Evolutionary conservation across 768 basidiomycete species (phyloP).

Genomic region (Polyporus arcularius): DNA sequence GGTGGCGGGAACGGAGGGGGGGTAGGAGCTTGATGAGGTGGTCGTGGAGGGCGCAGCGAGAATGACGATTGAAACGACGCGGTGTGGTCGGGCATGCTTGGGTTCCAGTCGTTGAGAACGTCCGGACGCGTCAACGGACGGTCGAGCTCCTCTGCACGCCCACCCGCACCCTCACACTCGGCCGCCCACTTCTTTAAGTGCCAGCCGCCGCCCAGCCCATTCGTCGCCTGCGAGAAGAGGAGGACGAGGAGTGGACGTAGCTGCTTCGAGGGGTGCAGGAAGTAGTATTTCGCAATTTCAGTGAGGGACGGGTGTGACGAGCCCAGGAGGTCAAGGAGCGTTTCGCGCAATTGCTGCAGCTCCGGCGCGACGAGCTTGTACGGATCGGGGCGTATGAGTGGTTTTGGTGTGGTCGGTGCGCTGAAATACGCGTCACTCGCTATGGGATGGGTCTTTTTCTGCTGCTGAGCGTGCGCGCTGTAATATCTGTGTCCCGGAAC

Average conservation of each 20-base stretch:
- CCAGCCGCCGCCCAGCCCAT: slow-evolving; percentile 78
- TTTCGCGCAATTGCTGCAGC: slow-evolving; percentile 67
- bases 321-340: slow-evolving; percentile 77
- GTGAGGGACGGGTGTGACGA: slow-evolving; percentile 87
- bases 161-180: slow-evolving; percentile 53
- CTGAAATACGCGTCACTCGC: slow-evolving; percentile 30
- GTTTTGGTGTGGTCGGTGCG: slow-evolving; percentile 4
- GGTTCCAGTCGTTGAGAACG: slow-evolving; percentile 91
- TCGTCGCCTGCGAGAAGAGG: slow-evolving; percentile 89
- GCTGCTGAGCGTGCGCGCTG: slow-evolving; percentile 25
- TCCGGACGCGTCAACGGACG: slow-evolving; percentile 75
- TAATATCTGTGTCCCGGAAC: slow-evolving; percentile 26
- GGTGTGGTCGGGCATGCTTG: slow-evolving; percentile 78
- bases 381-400: slow-evolving; percentile 54
- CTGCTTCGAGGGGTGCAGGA: slow-evolving; percentile 86
- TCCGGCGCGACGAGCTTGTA: slow-evolving; percentile 72
- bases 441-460: slow-evolving; percentile 21
- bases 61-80: slow-evolving; percentile 59
- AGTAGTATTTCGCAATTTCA: slow-evolving; percentile 91
- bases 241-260: slow-evolving; percentile 88
- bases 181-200: slow-evolving; percentile 60
- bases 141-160: slow-evolving; percentile 66
- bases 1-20: slow-evolving; percentile 24
- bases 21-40: slow-evolving; percentile 36
- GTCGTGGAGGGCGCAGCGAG: slow-evolving; percentile 43